Evolutionary conservation across 345 rosid genomes (phyloP).

Genomic region (Eucalyptus virginea): DNA sequence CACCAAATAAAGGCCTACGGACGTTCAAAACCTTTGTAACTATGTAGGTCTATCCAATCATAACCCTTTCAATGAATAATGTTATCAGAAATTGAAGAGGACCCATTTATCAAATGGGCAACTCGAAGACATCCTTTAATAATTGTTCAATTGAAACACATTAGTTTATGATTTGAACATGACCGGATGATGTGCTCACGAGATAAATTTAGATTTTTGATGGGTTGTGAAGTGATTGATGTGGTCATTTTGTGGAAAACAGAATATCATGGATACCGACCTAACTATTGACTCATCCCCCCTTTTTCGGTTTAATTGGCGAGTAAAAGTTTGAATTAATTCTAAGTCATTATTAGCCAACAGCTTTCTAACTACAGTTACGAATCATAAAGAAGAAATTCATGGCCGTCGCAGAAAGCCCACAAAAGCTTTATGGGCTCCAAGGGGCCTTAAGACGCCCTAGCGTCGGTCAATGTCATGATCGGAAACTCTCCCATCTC

Average conservation of each 20-base stretch:
- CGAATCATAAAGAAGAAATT: neutral
- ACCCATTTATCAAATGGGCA: neutral
- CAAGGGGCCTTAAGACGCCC: neutral
- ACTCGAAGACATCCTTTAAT: neutral
- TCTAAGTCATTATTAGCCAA: neutral
- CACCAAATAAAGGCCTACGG: neutral
- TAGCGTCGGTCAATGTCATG: neutral
- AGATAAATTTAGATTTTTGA: too few species aligned
- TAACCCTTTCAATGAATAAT: neutral
- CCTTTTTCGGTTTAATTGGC: neutral
- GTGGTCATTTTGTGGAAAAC: neutral
- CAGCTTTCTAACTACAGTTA: neutral
- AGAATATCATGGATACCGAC: neutral
- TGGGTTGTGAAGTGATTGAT: neutral
- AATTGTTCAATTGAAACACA: neutral
- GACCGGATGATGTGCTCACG: fast-evolving
- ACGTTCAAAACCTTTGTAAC: neutral
- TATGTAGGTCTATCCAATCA: neutral
- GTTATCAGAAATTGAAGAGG: neutral
- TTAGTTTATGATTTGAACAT: too few species aligned
- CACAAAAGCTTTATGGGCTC: neutral
- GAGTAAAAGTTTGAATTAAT: too few species aligned
- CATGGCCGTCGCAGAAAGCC: neutral
- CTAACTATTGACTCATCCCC: neutral
- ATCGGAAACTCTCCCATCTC: neutral